Base-by-base conservation (phyloP, 352 stramenopile species). In the Phytopythium delawarense region DNA sequence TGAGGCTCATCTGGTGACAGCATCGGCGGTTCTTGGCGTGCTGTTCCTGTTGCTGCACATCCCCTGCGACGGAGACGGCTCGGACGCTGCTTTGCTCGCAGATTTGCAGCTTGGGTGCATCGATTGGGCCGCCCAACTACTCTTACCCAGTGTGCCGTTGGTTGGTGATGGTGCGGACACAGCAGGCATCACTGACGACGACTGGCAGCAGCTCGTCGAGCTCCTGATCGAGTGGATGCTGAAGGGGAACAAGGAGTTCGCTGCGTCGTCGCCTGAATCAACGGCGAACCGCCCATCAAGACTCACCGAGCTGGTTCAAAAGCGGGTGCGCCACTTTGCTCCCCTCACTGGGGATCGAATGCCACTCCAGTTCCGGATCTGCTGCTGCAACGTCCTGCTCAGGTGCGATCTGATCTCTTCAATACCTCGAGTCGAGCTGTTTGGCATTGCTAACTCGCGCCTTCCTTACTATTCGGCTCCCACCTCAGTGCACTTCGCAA, bases 21-120 rank as follows among this genome's bases (percentile, higher is more conserved):
- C 68, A 20, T 67, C 69, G n/a, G 64, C 59, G 66, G 46, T 63
- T 39, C 34, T 83, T 34, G 57, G 48, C 2, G 25, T 87, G 25
- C 57, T 92, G 39, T 34, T 88, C 20, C 72, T 76, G n/a, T 67
- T 90, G 25, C 57, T 92, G 39, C 70, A 67, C 8, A 72, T 92
- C 32, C 72, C 72, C 7, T 76, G 65, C 39, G 12, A 49, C 23
- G 45, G 69, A 50, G 45, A 58, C 12, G 64, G 67, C 15, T 55
- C 64, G 44, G 59, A 50, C 21, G 70, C 28, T 30, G 76, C 73
- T 12, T 57, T 77, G 12, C 69, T 90, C 23, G 73, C 69, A 4
- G 83, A 92, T 66, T 61, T 92, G 13, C 81, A 92, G 57, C 71
- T 84, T 32, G 83, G 83, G 25, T 79, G 81, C 34, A 90, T 92